Evolutionary conservation across 768 basidiomycete species (phyloP), one percentile per base, ranked within the genome.

Genomic region (Mycena galopus): DNA sequence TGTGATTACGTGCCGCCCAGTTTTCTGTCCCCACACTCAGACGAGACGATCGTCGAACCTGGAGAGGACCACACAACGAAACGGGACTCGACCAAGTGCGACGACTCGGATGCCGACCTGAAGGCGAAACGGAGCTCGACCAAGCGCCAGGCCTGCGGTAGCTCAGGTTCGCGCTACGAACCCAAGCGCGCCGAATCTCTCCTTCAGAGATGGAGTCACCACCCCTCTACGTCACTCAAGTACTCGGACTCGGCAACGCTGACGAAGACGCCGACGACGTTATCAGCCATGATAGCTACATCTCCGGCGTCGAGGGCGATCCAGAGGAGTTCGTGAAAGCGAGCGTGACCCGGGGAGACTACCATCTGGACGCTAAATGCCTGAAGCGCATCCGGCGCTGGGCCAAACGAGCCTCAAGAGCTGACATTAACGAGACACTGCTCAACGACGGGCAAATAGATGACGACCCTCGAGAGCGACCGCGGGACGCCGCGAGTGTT

Each of bases 201-300:
- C 53, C 59, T 10, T 35, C 5, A 32, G 71, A 72, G 39, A 39
- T 53, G 30, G 16, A 61, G 30, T 35, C 42, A 23, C 51, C 61
- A 19, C 50, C 44, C 17, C 44, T 23, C 67, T 7, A 8, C 50
- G n/a, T n/a, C 5, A 25, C 17, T 4, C 25, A 25, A 8, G 10
- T 35, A 4, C 21, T 71, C 9, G 50, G 50, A 1, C 37, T 39
- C 11, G 58, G 42, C 29, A 12, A 33, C 7, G 55, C 47, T 32
- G 51, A 51, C 1, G 56, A 53, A 27, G 69, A 58, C 25, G 57
- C 65, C 1, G 64, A 66, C 65, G 71, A 67, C 42, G 59, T 42
- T 32, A 55, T 72, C 42, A 72, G 71, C 59, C 25, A 7, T 12
- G 59, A 67, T 17, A 72, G 71, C 33, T 53, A 72, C 12, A 62